Evolutionary conservation across 352 stramenopile species (phyloP), one percentile per base, ranked within the genome.

Genomic region (Blastocystis sp.): DNA sequence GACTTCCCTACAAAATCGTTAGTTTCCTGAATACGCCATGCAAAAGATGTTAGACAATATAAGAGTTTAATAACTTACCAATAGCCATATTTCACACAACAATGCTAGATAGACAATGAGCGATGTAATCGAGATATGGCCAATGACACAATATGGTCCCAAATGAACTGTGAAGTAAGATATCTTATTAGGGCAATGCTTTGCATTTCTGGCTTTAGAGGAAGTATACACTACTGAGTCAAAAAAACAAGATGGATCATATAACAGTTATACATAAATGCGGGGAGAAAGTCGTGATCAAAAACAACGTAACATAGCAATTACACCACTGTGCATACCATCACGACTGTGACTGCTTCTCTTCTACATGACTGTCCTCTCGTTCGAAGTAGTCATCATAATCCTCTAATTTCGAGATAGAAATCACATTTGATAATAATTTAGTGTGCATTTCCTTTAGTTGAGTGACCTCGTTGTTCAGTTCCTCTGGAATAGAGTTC

Each of bases 361-460:
- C 23, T 29, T 79, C n/a, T 62, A 20, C 15, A 41, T 53, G 5
- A 29, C 18, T 62, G 20, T 26, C 34, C 23, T 79, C 68, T 8
- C 64, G 20, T 64, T 80, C 70, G 50, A 80, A 80, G 7, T 29
- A 13, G 64, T 80, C 15, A 41, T 62, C 13, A 6, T 43, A 80
- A 8, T 61, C 50, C 70, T 80, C 70, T 47, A 80, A 13, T 15
- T 63, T 63, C 15, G 70, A 50, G 50, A 80, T 62, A 34, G 70
- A 80, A 39, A 62, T 47, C 1, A 80, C 2, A 53, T 80, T 80
- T 11, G 43, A 43, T 15, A 80, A 3, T 20, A 80, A 23, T 39
- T 80, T 80, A 5, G 70, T 43, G n/a, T 80, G 43, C 2, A 45
- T 63, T 1, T 80, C 70, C 45, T 63, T n/a, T 26, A 80, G 50